Base-by-base conservation (phyloP, 2,329 filamentous ascomycete genomes). In the Exophiala dermatitidis region DNA sequence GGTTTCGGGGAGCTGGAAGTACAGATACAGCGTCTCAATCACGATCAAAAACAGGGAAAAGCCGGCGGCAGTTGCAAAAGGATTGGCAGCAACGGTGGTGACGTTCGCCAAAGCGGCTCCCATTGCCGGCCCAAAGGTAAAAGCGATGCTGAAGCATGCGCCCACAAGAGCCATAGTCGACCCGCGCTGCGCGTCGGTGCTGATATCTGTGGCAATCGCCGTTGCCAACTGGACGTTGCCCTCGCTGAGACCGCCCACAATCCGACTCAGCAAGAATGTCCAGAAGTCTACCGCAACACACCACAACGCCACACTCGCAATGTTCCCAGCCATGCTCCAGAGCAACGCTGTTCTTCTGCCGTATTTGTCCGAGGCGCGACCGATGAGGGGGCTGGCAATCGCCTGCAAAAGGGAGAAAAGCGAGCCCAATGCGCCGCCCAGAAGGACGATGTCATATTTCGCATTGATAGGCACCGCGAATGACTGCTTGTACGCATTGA, bases 171-270 rank as follows among this genome's bases (percentile, higher is more conserved):
- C 93, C 89, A 98, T 96, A 40, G 93, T 96, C 19, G 88, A 83
- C 26, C 91, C 89, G 30, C 93, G 82, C 65, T 85, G 86, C 53
- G 80, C 79, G 62, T 91, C 86, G 64, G 94, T 90, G 41, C 88
- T 95, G 61, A 98, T 90, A 68, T 98, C 93, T 37, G 91, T 93
- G 12, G 93, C 93, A 68, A 98, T 97, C 40, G 93, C 91, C 59
- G 91, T 93, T 3, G 93, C 91, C 9, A 98, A 78, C 74, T 98
- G 93, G 2, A 98, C 88, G 64, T 98, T 98, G 58, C 93, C 93
- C 73, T 98, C 93, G 52, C 90, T 96, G 60, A 98, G 72, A 0
- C 93, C 93, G 28, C 93, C 93, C 0, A 98, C 88, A 1, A 98
- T 74, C 47, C 93, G 83, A 63, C 89, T 95, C n/a, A 90, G 87